Conservation (phyloP, 768 basidiomycete species). For the Amanita muscaria region DNA sequence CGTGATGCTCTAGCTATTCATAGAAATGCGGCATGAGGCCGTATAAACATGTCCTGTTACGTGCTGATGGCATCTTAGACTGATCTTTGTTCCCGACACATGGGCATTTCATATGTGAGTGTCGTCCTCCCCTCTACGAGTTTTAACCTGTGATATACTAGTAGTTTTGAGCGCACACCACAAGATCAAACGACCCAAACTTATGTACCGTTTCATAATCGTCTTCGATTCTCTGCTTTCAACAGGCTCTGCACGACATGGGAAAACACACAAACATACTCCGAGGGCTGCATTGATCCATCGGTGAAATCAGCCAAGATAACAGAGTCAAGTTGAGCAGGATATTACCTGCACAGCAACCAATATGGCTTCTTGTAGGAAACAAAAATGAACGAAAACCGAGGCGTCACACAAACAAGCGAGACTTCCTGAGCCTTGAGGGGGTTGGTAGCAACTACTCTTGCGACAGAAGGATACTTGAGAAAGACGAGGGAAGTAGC, state of each 20-base stretch:
- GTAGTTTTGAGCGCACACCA: constrained; percentile 12
- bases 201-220: constrained; percentile 94
- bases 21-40: neutral
- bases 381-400: constrained; percentile 43
- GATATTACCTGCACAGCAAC: constrained; percentile 85
- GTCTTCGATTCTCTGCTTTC: constrained; percentile 56
- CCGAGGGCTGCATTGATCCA: constrained; percentile 98
- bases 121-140: constrained; percentile 97
- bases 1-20: constrained; percentile 89
- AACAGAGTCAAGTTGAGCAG: neutral
- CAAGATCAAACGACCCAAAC: constrained; percentile 18
- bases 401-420: constrained; percentile 8
- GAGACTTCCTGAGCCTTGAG: constrained; percentile 67
- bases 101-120: constrained; percentile 99
- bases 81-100: constrained; percentile 98
- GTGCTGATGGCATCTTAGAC: constrained; percentile 92
- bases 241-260: constrained; percentile 5
- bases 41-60: constrained; percentile 60
- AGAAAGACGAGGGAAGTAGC: constrained; percentile 45
- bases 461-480: constrained; percentile 47
- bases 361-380: constrained; percentile 96
- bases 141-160: constrained; percentile 81
- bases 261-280: constrained; percentile 35
- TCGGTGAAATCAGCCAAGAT: constrained; percentile 24
- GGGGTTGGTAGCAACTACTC: constrained; percentile 62